Evolutionary conservation across 2,329 filamentous ascomycete species (phyloP).

Genomic region (Nigrospora oryzae): DNA sequence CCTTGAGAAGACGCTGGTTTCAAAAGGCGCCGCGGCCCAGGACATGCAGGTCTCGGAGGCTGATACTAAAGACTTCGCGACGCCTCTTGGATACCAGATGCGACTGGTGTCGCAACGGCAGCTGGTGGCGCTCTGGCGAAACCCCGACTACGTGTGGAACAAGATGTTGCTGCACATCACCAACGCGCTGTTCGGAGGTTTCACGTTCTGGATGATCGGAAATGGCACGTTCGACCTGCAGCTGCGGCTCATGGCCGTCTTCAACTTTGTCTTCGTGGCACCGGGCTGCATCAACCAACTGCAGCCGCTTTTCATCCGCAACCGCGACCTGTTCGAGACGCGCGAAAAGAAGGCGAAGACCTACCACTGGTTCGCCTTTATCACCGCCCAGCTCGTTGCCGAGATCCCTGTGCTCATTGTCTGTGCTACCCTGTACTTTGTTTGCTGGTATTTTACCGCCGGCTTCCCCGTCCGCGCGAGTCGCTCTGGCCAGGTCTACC

Average conservation of each 20-base stretch:
- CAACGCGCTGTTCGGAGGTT: conserved; percentile 70
- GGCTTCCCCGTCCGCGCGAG: conserved; percentile 24
- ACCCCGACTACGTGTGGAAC: conserved; percentile 68
- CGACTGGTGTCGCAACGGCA: conserved; percentile 59
- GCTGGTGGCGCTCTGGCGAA: conserved; percentile 67
- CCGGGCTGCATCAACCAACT: conserved; percentile 66
- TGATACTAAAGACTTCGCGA: conserved; percentile 49
- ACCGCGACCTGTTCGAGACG: conserved; percentile 64
- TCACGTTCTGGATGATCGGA: conserved; percentile 67
- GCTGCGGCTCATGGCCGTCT: conserved; percentile 67
- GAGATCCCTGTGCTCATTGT: conserved; percentile 66
- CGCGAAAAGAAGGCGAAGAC: conserved; percentile 67
- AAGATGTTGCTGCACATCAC: conserved; percentile 67
- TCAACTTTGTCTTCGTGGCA: conserved; percentile 57
- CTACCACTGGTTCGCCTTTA: conserved; percentile 72
- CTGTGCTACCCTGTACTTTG: conserved; percentile 58
- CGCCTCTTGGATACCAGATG: conserved; percentile 54
- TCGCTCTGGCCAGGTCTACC: conserved; percentile 25
- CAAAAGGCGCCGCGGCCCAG: neutral
- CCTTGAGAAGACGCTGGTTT: neutral
- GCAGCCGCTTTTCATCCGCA: conserved; percentile 67
- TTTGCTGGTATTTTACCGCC: conserved; percentile 44
- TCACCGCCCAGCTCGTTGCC: conserved; percentile 62
- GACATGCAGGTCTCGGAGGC: neutral
- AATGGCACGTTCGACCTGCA: conserved; percentile 62